Conservation (phyloP, 2,329 filamentous ascomycete species). For the Cordyceps cateniannulata region DNA sequence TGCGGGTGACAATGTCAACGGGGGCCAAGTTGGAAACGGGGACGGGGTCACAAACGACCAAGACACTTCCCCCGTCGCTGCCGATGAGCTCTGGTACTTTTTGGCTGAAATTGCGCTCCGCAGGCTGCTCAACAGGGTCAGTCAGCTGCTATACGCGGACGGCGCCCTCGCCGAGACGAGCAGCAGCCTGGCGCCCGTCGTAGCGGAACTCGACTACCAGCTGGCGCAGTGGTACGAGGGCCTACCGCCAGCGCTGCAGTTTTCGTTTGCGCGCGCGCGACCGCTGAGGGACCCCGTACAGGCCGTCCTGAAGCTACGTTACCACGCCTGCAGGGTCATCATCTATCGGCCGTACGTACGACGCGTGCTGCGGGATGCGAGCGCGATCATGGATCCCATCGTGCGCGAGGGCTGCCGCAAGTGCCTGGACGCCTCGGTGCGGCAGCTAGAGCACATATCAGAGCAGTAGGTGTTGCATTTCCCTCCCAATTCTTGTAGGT, state of each 20-base stretch:
- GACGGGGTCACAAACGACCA: too few species aligned
- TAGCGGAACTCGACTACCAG: slow-evolving; percentile 75
- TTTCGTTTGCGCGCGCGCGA: slow-evolving; percentile 62
- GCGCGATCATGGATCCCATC: slow-evolving; percentile 60
- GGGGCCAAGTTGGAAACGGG: slow-evolving; percentile 26
- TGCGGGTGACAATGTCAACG: slow-evolving; percentile 62
- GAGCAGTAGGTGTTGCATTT: slow-evolving; percentile 55
- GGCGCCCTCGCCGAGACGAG: slow-evolving; percentile 64
- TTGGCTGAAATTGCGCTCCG: slow-evolving; percentile 75
- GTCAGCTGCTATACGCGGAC: slow-evolving; percentile 72
- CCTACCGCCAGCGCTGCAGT: slow-evolving; percentile 67
- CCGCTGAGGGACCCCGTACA: slow-evolving; percentile 67
- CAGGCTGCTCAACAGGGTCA: slow-evolving; percentile 69
- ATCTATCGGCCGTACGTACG: slow-evolving; percentile 81
- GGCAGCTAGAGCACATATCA: slow-evolving; percentile 71
- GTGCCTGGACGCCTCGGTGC: slow-evolving; percentile 72
- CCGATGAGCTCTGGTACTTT: slow-evolving; percentile 82
- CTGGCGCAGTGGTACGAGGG: slow-evolving; percentile 80
- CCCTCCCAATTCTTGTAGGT: not conserved
- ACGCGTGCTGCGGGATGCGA: slow-evolving; percentile 72
- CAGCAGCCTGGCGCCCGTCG: slow-evolving; percentile 67
- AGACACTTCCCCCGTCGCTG: slow-evolving; percentile 48
- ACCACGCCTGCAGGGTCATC: slow-evolving; percentile 80
- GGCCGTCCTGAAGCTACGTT: slow-evolving; percentile 70
- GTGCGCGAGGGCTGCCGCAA: slow-evolving; percentile 75